These are phyloP conservation scores for Grigorovia humatica DNA, from an alignment of 805 yeast species.

Conservation along the genomic window DNA sequence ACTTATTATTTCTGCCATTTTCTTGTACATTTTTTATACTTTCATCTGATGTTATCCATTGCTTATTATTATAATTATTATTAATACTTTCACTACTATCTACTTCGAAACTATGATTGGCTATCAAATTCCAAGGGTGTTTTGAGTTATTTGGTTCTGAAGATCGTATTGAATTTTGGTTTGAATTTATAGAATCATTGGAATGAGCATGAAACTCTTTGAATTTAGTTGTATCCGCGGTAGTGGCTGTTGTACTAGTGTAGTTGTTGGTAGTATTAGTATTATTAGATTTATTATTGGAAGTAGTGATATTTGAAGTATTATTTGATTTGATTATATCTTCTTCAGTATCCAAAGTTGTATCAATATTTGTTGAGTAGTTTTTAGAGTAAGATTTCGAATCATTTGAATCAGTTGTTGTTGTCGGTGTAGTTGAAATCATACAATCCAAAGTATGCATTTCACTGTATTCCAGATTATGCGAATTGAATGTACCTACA, in stretches of 20 bases:
- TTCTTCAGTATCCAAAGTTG: neutral
- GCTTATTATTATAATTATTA: neutral
- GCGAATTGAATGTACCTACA: no score
- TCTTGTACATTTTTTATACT: neutral
- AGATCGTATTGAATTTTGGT: neutral
- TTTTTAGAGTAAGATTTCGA: neutral
- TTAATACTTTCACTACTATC: neutral
- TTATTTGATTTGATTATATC: neutral
- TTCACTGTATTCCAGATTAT: neutral
- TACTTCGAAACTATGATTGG: neutral
- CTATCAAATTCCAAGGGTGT: neutral
- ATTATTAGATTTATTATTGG: neutral
- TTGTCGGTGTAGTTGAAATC: neutral
- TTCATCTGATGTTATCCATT: neutral
- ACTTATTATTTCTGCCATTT: neutral
- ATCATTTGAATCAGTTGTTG: neutral
- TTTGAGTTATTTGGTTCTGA: neutral
- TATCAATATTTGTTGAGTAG: neutral
- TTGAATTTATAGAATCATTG: neutral
- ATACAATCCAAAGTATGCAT: neutral
- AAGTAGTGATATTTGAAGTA: neutral
- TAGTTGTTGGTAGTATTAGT: neutral
- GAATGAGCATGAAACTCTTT: neutral
- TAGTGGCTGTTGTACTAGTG: neutral
- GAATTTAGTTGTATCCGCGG: neutral